phyloP scores from a whole-genome alignment of 176 grass and related monocot species.

The Thinopyrum elongatum region DNA sequence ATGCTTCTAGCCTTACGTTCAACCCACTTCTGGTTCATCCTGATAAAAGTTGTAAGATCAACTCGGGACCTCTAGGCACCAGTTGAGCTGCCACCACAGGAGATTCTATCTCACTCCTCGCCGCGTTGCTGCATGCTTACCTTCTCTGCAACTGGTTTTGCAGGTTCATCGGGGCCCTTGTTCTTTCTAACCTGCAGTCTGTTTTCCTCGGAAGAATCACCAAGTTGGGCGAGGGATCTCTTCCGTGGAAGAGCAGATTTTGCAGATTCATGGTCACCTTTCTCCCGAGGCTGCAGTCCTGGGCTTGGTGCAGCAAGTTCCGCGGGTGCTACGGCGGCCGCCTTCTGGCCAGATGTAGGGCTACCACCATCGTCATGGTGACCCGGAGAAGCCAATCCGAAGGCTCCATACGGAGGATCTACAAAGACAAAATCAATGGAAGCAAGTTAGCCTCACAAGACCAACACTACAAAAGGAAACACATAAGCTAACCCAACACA shows the following conservation, averaged over 20 bases:
- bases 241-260: too few species aligned
- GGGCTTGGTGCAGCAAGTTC: neutral
- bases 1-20: conserved; percentile 36
- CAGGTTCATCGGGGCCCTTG: too few species aligned
- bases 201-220: neutral
- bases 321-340: too few species aligned
- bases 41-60: conserved; percentile 2
- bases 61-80: neutral
- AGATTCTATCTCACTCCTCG: neutral
- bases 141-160: neutral
- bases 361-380: conserved; percentile 20
- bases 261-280: neutral
- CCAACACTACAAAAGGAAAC: too few species aligned
- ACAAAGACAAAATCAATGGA: neutral
- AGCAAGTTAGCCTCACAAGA: neutral
- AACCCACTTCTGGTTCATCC: conserved; percentile 35
- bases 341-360: neutral
- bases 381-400: neutral
- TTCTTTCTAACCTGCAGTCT: too few species aligned
- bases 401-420: conserved; percentile 22
- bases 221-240: too few species aligned
- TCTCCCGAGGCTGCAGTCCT: neutral
- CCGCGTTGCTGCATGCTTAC: neutral
- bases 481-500: too few species aligned
- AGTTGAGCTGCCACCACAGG: neutral